Percentiles rank a stretch among this genome's conserved stretches.
These are phyloP conservation scores for Talaromyces liani DNA, from an alignment of 495 filamentous ascomycete genomes.

Conservation along the genomic window DNA sequence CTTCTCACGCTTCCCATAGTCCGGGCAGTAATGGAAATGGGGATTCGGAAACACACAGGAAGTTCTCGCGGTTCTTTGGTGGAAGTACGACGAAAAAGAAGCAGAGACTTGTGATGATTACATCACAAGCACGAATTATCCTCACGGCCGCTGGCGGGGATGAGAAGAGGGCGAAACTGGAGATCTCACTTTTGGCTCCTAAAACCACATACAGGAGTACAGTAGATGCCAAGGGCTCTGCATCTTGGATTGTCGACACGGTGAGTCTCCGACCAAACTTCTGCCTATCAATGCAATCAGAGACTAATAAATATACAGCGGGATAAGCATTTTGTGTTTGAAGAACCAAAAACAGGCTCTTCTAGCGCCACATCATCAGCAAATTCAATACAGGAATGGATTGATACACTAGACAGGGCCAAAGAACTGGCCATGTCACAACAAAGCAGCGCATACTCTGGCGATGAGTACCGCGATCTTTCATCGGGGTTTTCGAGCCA, in stretches of 20 bases:
- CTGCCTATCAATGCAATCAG: not conserved
- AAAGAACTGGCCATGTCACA: constrained; percentile 73
- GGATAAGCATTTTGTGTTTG: constrained; percentile 88
- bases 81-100: constrained; percentile 85
- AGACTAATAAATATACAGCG: constrained; percentile 41
- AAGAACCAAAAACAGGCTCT: constrained; percentile 68
- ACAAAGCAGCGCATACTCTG: constrained; percentile 56
- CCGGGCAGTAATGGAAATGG: constrained; percentile 58
- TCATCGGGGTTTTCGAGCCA: constrained; percentile 67
- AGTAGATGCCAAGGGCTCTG: constrained; percentile 73
- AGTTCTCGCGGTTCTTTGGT: constrained; percentile 87
- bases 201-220: constrained; percentile 72
- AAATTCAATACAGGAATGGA: constrained; percentile 70
- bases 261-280: constrained; percentile 46
- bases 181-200: constrained; percentile 68
- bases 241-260: constrained; percentile 87
- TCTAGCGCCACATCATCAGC: constrained; percentile 37
- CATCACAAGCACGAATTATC: constrained; percentile 80
- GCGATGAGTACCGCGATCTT: constrained; percentile 66
- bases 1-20: constrained; percentile 60
- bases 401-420: constrained; percentile 74
- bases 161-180: constrained; percentile 90
- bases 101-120: constrained; percentile 91
- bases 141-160: constrained; percentile 89
- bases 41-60: constrained; percentile 61